phyloP scores from a whole-genome alignment of 345 rosid species.

The Pistacia vera region DNA sequence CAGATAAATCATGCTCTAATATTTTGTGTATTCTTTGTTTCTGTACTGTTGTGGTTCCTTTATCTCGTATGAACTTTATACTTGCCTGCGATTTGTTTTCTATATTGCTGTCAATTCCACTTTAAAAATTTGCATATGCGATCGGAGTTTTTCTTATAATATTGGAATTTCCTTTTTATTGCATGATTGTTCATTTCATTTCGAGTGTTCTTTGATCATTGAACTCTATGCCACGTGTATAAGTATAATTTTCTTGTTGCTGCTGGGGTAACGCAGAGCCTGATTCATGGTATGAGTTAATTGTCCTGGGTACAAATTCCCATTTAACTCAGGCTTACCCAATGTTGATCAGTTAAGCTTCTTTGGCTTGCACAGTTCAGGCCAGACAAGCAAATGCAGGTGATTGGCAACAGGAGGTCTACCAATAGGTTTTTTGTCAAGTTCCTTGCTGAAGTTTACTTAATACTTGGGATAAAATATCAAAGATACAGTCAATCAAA shows the following conservation, averaged over 20 bases:
- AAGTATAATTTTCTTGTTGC: background rate
- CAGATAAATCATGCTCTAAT: no score
- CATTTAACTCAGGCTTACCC: constrained; percentile 17
- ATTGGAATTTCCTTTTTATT: background rate
- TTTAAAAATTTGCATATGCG: no score
- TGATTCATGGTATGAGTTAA: background rate
- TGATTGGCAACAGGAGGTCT: constrained; percentile 94
- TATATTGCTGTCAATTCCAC: background rate
- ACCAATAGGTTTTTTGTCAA: constrained; percentile 60
- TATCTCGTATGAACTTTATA: background rate
- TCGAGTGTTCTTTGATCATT: background rate
- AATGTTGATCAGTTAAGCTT: constrained; percentile 49
- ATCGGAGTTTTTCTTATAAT: no score
- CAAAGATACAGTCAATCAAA: no score
- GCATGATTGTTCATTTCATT: background rate
- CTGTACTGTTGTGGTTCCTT: no score
- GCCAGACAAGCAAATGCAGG: constrained; percentile 64
- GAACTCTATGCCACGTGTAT: no score
- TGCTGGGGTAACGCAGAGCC: background rate
- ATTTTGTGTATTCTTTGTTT: no score
- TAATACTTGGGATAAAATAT: background rate
- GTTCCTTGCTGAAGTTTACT: background rate
- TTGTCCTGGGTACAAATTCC: background rate
- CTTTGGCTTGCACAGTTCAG: constrained; percentile 75
- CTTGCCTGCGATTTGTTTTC: constrained; percentile 1